Evolutionary conservation across 2,329 filamentous ascomycete species (phyloP).

Genomic region (Chlorencoelia australis): DNA sequence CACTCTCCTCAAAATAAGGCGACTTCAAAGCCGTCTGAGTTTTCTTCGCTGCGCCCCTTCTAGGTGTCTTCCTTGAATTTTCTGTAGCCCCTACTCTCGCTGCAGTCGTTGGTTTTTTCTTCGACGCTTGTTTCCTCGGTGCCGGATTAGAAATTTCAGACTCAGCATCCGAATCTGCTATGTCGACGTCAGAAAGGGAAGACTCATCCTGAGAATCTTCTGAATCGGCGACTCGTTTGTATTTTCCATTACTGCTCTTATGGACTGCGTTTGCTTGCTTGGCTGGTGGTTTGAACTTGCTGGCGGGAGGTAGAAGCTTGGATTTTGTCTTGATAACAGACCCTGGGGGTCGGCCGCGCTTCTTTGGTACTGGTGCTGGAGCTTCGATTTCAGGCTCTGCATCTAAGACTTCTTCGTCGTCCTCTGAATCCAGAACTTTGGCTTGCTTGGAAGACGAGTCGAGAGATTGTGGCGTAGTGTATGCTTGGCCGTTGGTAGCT

Average conservation of each 20-base stretch:
- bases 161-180: neutral
- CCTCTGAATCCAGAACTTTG: slow-evolving; percentile 1
- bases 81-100: slow-evolving; percentile 4
- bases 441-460: slow-evolving; percentile 3
- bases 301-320: neutral
- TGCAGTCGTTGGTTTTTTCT: slow-evolving; percentile 6
- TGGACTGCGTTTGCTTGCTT: slow-evolving; percentile 2
- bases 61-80: slow-evolving; percentile 16
- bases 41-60: slow-evolving; percentile 19
- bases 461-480: slow-evolving; percentile 16
- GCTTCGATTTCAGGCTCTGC: slow-evolving; percentile 1
- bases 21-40: slow-evolving; percentile 21
- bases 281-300: slow-evolving; percentile 6
- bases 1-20: slow-evolving; percentile 23
- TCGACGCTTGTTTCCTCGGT: neutral
- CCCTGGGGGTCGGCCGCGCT: slow-evolving; percentile 14
- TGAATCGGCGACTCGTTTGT: slow-evolving; percentile 9
- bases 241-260: slow-evolving; percentile 5
- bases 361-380: slow-evolving; percentile 8
- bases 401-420: slow-evolving; percentile 12
- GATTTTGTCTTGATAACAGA: slow-evolving; percentile 8
- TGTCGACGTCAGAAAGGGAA: slow-evolving; percentile 1
- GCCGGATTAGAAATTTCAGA: no score
- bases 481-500: slow-evolving; percentile 9
- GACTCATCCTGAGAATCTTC: slow-evolving; percentile 9